Percentiles rank a stretch among this genome's conserved stretches.
phyloP scores from a whole-genome alignment of 1,284 basidiomycete species.

The Fistulinella staudtii region DNA sequence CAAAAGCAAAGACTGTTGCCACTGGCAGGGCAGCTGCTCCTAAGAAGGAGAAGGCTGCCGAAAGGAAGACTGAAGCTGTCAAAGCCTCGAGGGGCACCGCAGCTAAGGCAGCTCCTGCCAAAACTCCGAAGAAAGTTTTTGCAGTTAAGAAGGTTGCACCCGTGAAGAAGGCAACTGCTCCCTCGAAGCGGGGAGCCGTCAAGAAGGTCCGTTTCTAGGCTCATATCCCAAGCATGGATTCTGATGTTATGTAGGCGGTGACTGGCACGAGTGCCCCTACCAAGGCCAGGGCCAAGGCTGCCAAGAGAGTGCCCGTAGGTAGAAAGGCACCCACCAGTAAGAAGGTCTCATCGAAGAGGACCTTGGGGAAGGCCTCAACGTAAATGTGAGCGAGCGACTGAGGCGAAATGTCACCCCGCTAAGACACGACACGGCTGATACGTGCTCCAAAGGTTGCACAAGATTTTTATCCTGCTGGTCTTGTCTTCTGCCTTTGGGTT shows the following conservation, averaged over 20 bases:
- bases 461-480: background rate
- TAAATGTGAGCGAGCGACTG: slow-evolving; percentile 6
- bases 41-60: slow-evolving; percentile 23
- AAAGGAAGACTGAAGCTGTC: slow-evolving; percentile 22
- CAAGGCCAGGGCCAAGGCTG: slow-evolving; percentile 36
- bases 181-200: slow-evolving; percentile 46
- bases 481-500: slow-evolving; percentile 7
- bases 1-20: slow-evolving; percentile 21
- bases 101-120: slow-evolving; percentile 20
- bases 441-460: background rate
- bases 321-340: slow-evolving; percentile 38
- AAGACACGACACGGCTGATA: slow-evolving; percentile 1
- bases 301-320: slow-evolving; percentile 29
- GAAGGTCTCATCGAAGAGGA: slow-evolving; percentile 26
- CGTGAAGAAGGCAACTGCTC: slow-evolving; percentile 46
- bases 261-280: slow-evolving; percentile 42
- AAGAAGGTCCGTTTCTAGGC: slow-evolving; percentile 46
- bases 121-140: slow-evolving; percentile 30
- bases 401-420: slow-evolving; percentile 1
- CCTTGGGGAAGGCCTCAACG: slow-evolving; percentile 18
- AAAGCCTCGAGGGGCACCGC: slow-evolving; percentile 23
- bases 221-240: background rate
- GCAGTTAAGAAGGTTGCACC: slow-evolving; percentile 41
- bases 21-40: slow-evolving; percentile 24
- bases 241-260: slow-evolving; percentile 35